Percentiles rank a stretch among this genome's conserved stretches.
phyloP scores from a whole-genome alignment of 2,329 filamentous ascomycete genomes.

The Stagonosporopsis cucurbitacearum region DNA sequence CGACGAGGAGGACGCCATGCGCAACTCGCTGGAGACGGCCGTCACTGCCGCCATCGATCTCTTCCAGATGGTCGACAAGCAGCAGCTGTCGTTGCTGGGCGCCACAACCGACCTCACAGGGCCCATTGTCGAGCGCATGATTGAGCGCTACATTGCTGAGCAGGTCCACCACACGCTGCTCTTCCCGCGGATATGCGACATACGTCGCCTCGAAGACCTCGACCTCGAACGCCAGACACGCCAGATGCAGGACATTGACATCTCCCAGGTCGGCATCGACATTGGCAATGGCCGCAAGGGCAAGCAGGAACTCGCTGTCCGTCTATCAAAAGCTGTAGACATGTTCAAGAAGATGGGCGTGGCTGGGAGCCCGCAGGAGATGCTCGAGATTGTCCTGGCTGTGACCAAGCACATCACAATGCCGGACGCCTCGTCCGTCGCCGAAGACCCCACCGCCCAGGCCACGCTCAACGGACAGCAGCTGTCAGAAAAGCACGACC shows the following conservation, averaged over 20 bases:
- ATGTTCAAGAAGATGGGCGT: conserved; percentile 85
- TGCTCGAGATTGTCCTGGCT: conserved; percentile 79
- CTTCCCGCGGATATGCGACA: conserved; percentile 79
- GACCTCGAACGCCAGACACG: conserved; percentile 89
- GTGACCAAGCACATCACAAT: conserved; percentile 85
- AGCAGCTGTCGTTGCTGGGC: conserved; percentile 88
- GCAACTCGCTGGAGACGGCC: conserved; percentile 85
- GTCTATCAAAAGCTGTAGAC: conserved; percentile 79
- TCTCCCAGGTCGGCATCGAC: conserved; percentile 89
- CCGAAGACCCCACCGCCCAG: conserved; percentile 39
- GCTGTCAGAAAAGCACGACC: conserved; percentile 59
- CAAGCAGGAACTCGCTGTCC: conserved; percentile 80
- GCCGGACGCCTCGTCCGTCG: conserved; percentile 48
- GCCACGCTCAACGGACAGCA: conserved; percentile 30
- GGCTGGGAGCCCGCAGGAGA: conserved; percentile 83
- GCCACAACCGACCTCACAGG: conserved; percentile 94
- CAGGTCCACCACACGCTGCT: conserved; percentile 85
- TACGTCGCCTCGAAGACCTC: conserved; percentile 81
- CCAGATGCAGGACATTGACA: conserved; percentile 92
- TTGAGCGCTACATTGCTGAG: conserved; percentile 92
- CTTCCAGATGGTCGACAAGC: conserved; percentile 94
- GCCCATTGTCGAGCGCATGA: conserved; percentile 87
- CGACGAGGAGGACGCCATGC: conserved; percentile 90
- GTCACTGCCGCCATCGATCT: conserved; percentile 93
- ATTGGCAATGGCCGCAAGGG: conserved; percentile 79